Conservation (phyloP, 1,284 basidiomycete genomes). For the Pascua guehoae region DNA sequence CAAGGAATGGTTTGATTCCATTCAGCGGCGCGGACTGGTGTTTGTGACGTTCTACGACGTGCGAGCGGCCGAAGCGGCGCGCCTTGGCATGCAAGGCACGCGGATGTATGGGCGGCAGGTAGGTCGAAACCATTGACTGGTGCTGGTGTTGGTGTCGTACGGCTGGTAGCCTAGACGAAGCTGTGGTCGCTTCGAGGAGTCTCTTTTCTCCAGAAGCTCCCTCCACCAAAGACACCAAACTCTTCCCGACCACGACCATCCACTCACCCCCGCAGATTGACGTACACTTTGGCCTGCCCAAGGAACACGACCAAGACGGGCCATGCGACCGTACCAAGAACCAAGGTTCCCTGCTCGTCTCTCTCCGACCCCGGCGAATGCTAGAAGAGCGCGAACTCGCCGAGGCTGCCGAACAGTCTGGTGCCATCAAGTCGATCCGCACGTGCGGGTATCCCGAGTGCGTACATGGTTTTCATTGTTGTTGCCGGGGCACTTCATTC, state of each 20-base stretch:
- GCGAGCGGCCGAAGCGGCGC: conserved; percentile 82
- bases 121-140: conserved; percentile 58
- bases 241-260: not conserved
- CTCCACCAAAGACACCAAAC: too few species aligned
- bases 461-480: conserved; percentile 28
- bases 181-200: too few species aligned
- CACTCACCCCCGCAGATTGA: conserved; percentile 65
- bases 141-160: not conserved
- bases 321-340: conserved; percentile 81
- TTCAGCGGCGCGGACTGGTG: conserved; percentile 89
- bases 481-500: conserved; percentile 1
- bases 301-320: conserved; percentile 69
- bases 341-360: conserved; percentile 79
- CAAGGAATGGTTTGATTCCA: conserved; percentile 93
- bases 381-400: conserved; percentile 81
- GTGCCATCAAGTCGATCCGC: conserved; percentile 79
- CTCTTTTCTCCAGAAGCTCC: too few species aligned
- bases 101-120: conserved; percentile 66
- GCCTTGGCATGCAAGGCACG: conserved; percentile 79
- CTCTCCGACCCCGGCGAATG: conserved; percentile 60
- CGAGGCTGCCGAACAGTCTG: conserved; percentile 76
- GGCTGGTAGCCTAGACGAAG: too few species aligned
- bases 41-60: conserved; percentile 95
- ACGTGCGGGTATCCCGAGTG: conserved; percentile 67
- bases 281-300: conserved; percentile 93